Base-by-base conservation (phyloP, 2,329 filamentous ascomycete genomes). In the Ceratocystis cubensis region DNA sequence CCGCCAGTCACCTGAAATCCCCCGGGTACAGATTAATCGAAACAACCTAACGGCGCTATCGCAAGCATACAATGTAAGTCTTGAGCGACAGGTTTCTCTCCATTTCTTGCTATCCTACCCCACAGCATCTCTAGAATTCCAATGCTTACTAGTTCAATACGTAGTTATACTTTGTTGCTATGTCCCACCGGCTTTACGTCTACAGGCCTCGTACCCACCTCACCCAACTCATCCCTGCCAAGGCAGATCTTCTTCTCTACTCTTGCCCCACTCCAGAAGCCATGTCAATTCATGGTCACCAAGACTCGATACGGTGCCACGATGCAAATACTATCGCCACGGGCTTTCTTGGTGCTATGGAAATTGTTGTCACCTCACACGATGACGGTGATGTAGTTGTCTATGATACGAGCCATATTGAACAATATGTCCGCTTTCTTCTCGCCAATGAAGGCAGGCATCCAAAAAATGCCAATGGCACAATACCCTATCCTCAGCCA, bases 361-460 rank as follows among this genome's bases (percentile, higher is more conserved):
- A 94, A 74, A 81, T 91, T 37, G 70, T 93, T 4, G 74, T 90
- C 3, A 76, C 86, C 56, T 82, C 79, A 45, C 89, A 83, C 67
- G 89, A 93, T 70, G 88, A 91, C 69, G 89, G 89, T 5, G 89
- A 93, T 72, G 82, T 91, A 1, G 77, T 84, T 61, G 87, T 82
- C 5, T 92, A 88, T 73, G 85, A 88, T 71, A 87, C 84, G 0
- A 79, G 80, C 61, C 76, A 75, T 5, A 78, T 85, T 66, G 76
- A 74, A 37, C 75, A 78, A 13, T 78, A 76, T 48, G 74, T 86
- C 48, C 50, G 66, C 1, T 61, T 37, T 17, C 41, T 64, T n/a
- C 44, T 67, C 25, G 46, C 41, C 10, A 74, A 76, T 7, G 56
- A 67, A 3, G 50, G 50, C 50, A 56, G 50, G 13, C 50, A 56